These are phyloP conservation scores for Oryza australiensis DNA, from an alignment of 176 grass and related monocot genomes.

Conservation along the genomic window DNA sequence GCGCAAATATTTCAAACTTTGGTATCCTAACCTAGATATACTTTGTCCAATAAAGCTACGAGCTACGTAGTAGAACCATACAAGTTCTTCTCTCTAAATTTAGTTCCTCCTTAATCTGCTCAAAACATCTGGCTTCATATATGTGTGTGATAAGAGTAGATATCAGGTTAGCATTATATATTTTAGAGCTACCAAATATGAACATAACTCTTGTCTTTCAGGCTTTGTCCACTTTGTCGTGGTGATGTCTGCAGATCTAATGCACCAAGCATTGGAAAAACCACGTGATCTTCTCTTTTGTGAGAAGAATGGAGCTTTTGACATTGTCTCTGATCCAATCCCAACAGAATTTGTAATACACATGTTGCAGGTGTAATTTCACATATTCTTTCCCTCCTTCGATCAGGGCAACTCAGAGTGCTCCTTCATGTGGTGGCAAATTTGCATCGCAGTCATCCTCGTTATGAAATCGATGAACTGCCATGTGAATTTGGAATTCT, in stretches of 20 bases:
- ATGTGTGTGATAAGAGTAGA: not conserved
- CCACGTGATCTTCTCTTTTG: slow-evolving; percentile 48
- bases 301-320: slow-evolving; percentile 28
- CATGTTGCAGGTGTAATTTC: slow-evolving; percentile 27
- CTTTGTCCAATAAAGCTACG: not conserved
- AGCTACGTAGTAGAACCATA: not conserved
- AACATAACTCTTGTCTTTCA: slow-evolving; percentile 26
- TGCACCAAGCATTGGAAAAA: slow-evolving; percentile 50
- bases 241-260: slow-evolving; percentile 80
- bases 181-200: not conserved
- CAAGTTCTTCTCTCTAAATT: not conserved
- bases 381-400: not conserved
- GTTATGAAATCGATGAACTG: slow-evolving; percentile 47
- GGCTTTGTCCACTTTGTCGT: slow-evolving; percentile 97
- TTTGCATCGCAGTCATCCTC: slow-evolving; percentile 38
- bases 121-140: not conserved
- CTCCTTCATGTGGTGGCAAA: slow-evolving; percentile 22
- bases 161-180: not conserved
- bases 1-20: not conserved
- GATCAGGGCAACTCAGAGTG: slow-evolving; percentile 28
- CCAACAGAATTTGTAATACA: slow-evolving; percentile 15
- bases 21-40: not conserved
- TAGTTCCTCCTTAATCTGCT: slow-evolving; percentile 12
- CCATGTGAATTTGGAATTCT: slow-evolving; percentile 40
- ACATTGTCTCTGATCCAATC: slow-evolving; percentile 19